A percentile compares a stretch with the other conserved stretches of the same genome.
These are phyloP conservation scores for Ottelia alismoides DNA, from an alignment of 106 monocot genomes.

Conservation along the genomic window DNA sequence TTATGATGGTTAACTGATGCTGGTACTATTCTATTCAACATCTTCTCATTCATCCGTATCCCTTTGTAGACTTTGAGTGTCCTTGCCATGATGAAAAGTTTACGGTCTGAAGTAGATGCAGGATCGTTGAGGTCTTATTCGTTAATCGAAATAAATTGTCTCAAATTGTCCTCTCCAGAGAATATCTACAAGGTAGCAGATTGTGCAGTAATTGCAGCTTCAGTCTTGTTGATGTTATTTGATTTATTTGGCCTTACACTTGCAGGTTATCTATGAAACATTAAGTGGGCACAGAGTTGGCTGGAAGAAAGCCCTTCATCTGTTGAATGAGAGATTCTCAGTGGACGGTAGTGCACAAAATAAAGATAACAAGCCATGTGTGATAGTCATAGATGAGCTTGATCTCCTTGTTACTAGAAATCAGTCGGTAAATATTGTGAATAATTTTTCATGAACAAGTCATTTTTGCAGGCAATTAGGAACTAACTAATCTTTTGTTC, in stretches of 20 bases:
- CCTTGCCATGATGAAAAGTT: conserved; percentile 63
- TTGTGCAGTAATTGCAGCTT: background rate
- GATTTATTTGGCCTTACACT: background rate
- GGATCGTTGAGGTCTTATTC: conserved; percentile 54
- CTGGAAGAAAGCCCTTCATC: conserved; percentile 89
- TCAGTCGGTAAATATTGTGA: conserved; percentile 58
- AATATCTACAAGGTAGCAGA: conserved; percentile 78
- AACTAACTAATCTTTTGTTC: background rate
- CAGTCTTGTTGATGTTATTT: background rate
- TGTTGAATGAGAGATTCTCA: conserved; percentile 77
- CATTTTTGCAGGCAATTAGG: background rate
- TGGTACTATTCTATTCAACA: background rate
- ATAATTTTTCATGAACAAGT: background rate
- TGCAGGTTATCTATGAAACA: conserved; percentile 83
- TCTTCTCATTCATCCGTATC: conserved; percentile 6
- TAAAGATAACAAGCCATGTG: conserved; percentile 52
- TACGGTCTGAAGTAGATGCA: conserved; percentile 73
- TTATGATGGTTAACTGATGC: background rate
- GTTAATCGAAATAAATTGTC: conserved; percentile 87
- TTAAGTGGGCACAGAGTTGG: conserved; percentile 88
- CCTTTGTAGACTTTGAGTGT: conserved; percentile 89
- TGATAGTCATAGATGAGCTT: conserved; percentile 91
- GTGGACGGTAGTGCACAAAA: conserved; percentile 28
- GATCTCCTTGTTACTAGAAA: conserved; percentile 99
- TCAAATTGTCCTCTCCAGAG: conserved; percentile 88